These are phyloP conservation scores for Daldinia bambusicola DNA, from an alignment of 495 filamentous ascomycete genomes.

Conservation along the genomic window DNA sequence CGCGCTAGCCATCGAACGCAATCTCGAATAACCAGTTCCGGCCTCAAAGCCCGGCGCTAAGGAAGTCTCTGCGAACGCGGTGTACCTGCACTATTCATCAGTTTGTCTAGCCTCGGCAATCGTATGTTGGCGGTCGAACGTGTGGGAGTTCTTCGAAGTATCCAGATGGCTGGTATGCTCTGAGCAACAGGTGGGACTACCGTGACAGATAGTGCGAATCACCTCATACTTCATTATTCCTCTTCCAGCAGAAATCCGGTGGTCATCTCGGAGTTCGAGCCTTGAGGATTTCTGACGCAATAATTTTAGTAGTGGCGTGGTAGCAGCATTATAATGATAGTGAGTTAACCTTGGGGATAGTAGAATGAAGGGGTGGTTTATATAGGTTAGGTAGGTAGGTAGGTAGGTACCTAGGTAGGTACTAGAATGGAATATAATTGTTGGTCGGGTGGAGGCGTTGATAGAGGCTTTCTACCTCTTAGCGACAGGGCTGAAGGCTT, in stretches of 20 bases:
- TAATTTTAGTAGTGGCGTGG: too few species aligned
- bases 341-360: too few species aligned
- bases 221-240: background rate
- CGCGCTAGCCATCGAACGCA: slow-evolving; percentile 16
- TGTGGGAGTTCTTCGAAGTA: background rate
- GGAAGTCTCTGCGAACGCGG: background rate
- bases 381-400: too few species aligned
- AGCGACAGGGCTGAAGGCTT: slow-evolving; percentile 18
- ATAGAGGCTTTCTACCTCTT: too few species aligned
- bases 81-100: background rate
- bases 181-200: background rate
- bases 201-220: background rate
- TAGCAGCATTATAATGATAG: too few species aligned
- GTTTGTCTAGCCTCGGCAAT: background rate
- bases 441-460: too few species aligned
- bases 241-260: slow-evolving; percentile 1
- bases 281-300: too few species aligned
- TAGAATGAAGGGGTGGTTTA: too few species aligned
- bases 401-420: too few species aligned
- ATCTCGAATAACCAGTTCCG: slow-evolving; percentile 6
- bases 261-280: background rate
- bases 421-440: too few species aligned
- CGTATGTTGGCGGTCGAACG: background rate
- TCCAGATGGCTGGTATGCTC: background rate
- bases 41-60: slow-evolving; percentile 1